These are phyloP conservation scores for Amaranthus cruentus DNA, from an alignment of 148 eudicot species.

Conservation along the genomic window DNA sequence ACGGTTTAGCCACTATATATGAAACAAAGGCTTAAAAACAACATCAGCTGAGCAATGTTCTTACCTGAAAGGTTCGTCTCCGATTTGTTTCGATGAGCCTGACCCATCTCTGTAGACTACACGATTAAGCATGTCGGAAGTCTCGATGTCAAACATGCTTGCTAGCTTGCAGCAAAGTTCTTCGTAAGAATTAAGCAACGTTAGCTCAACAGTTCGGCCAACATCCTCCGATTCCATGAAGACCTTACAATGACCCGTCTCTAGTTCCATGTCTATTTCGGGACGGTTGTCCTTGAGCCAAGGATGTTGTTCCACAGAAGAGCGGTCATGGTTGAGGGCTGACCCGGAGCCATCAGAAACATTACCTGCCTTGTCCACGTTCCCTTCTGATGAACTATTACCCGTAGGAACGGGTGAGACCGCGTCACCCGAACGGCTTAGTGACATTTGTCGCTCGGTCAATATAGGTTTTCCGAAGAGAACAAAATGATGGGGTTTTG, in stretches of 20 bases:
- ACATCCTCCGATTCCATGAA: conserved; percentile 64
- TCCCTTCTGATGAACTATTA: conserved; percentile 52
- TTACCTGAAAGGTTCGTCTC: conserved; percentile 73
- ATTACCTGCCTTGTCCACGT: conserved; percentile 41
- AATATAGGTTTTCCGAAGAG: conserved; percentile 80
- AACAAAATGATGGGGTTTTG: conserved; percentile 47
- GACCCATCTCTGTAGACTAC: conserved; percentile 47
- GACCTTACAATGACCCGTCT: conserved; percentile 57
- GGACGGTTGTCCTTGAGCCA: conserved; percentile 29
- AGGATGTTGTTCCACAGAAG: conserved; percentile 32
- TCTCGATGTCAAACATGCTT: conserved; percentile 52
- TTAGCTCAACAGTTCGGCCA: conserved; percentile 64
- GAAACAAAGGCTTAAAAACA: not conserved
- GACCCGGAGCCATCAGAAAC: conserved; percentile 52
- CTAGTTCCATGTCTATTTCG: conserved; percentile 35
- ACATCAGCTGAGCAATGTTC: conserved; percentile 2
- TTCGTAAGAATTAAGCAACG: conserved; percentile 56
- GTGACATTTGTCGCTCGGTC: conserved; percentile 65
- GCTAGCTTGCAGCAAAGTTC: conserved; percentile 58
- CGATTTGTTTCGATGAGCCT: conserved; percentile 55
- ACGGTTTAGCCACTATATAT: not conserved
- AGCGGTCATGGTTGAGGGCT: conserved; percentile 29
- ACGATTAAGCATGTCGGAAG: conserved; percentile 52
- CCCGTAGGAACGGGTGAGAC: conserved; percentile 35
- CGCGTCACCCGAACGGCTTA: conserved; percentile 40